Evolutionary conservation across 2,329 filamentous ascomycete species (phyloP), one percentile per base, ranked within the genome.

Genomic region (Pochonia chlamydosporia): DNA sequence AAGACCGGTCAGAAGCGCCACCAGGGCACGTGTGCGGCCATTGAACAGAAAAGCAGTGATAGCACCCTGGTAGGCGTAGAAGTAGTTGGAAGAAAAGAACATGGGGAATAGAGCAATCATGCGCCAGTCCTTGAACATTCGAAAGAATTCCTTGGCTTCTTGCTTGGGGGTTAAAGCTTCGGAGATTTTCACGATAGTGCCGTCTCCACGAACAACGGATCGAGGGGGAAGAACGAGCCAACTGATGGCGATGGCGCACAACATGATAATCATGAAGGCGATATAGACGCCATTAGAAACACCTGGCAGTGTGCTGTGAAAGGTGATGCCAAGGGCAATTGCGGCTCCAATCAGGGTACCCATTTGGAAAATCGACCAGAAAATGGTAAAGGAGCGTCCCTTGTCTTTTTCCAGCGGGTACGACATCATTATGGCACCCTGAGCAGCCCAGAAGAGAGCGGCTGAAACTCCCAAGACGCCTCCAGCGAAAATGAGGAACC

Each of bases 321-420:
- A 48, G 9, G 44, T 35, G 46, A 48, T 48, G 14, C 41, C 46
- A 6, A 48, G 41, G 13, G 46, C 46, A 82, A 48, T 48, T 14
- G 46, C 46, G 8, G 46, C 41, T 53, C 90, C 91, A 65, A 96
- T 88, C 50, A 96, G 89, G 58, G 83, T 89, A 58, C 90, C 90
- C 49, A 90, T 67, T 67, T 96, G 95, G 77, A 96, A 96, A 60
- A 96, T 93, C 64, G 90, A 83, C 90, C 91, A 96, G 70, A 96
- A 96, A 70, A 82, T 83, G 51, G 87, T 87, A 65, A 96, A 95
- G 65, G 89, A 95, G 50, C 84, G 82, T 37, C 90, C 90, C 74
- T 96, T 96, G 54, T 81, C 79, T 26, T 79, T 67, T 68, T 96
- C 90, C 14, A 78, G 74, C 2, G 90, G 90, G 65, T 96, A 96